Evolutionary conservation across 2,329 filamentous ascomycete species (phyloP).

Genomic region (Colletotrichum incanum): DNA sequence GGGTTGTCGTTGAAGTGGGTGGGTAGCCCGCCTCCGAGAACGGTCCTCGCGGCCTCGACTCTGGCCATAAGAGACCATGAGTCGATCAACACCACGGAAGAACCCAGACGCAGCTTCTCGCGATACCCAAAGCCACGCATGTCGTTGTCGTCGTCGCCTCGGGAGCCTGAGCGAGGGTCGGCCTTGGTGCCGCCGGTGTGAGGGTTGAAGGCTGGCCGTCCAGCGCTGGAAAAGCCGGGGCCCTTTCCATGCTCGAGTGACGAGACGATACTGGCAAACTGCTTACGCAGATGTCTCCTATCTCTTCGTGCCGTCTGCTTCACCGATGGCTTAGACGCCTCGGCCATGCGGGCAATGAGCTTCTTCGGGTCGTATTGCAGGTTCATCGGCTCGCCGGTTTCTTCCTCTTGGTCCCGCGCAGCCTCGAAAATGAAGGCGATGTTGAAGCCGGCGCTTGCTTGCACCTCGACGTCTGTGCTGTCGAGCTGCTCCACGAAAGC

Average conservation of each 20-base stretch:
- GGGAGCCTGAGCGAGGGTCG: conserved; percentile 49
- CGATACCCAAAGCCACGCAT: conserved; percentile 63
- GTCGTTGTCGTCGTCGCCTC: conserved; percentile 59
- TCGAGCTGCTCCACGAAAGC: conserved; percentile 90
- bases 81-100: conserved; percentile 62
- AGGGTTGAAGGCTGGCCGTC: conserved; percentile 57
- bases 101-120: conserved; percentile 65
- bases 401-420: conserved; percentile 64
- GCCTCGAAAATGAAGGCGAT: conserved; percentile 89
- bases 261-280: conserved; percentile 67
- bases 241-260: conserved; percentile 70
- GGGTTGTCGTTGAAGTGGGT: conserved; percentile 59
- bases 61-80: conserved; percentile 67
- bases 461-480: conserved; percentile 79
- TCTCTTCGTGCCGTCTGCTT: conserved; percentile 67
- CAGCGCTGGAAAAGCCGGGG: conserved; percentile 68
- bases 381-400: conserved; percentile 64
- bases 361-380: conserved; percentile 67
- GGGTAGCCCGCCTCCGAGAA: conserved; percentile 63
- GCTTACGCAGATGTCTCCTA: conserved; percentile 63
- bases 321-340: conserved; percentile 63
- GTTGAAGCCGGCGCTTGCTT: conserved; percentile 83
- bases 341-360: conserved; percentile 63
- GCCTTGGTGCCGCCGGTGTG: conserved; percentile 59
- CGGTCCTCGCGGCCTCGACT: conserved; percentile 63